Base-by-base conservation (phyloP, 352 stramenopile genomes). In the Phytophthora agathidicida region DNA sequence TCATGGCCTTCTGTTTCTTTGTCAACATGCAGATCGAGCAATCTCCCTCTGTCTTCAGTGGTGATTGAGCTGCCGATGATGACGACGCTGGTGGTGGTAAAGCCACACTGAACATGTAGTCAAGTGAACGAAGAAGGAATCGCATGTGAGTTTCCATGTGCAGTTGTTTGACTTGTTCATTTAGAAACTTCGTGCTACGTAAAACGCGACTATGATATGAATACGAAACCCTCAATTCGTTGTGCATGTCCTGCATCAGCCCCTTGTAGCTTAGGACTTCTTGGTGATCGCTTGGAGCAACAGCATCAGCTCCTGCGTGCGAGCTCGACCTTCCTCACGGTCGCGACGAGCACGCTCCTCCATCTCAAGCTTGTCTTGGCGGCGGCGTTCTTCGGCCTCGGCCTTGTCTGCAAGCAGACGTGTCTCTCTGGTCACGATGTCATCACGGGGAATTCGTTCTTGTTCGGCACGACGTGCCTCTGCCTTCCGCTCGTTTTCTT, bases 401-500 rank as follows among this genome's bases (percentile, higher is more conserved):
- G 20, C 13, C 17, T 57, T 48, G 3, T 57, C 17, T 3, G 24
- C 36, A 47, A 27, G 5, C 10, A 36, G 26, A 5, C 27, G 27
- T 5, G 19, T 10, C 3, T 49, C 36, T 23, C 13, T 6, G 13
- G 28, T 19, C 3, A 7, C 35, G 16, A 17, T 3, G 3, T 58
- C 27, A 1, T 49, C 49, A 10, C 37, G 17, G 20, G 26, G 16
- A 19, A 27, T 37, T 19, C 24, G 17, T 1, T 58, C 28, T 10
- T 58, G 20, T 9, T 58, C 36, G 10, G 2, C 24, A 19, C 37
- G 49, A n/a, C 37, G 38, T 10, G 5, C 14, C 7, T 58, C 49
- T 10, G 30, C 49, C 28, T 57, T 57, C 1, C 48, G 27, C 26
- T 42, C 36, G 30, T 48, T 49, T 8, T 58, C 49, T 28, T 58